Base-by-base conservation (phyloP, 768 basidiomycete genomes). In the Dendrothele bispora region DNA sequence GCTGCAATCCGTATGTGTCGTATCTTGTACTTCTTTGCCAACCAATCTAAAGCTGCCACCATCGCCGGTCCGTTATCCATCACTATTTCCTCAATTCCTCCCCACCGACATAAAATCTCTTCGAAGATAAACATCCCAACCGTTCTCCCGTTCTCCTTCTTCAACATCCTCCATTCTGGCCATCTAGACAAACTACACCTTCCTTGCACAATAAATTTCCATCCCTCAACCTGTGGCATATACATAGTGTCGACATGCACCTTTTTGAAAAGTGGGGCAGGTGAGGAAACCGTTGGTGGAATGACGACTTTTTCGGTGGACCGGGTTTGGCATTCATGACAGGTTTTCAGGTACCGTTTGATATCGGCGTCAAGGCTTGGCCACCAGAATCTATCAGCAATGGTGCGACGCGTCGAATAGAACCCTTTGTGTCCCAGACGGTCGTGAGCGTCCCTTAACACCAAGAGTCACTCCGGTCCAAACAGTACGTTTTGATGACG, bases 31-130 rank as follows among this genome's bases (percentile, higher is more conserved):
- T n/a, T n/a, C n/a, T n/a, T n/a, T n/a, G n/a, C n/a, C 1, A 63
- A 37, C 21, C 38, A 39, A 2, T 51, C 49, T 10, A 59, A 21
- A 3, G 62, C 70, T 2, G 56, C 53, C 2, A 68, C 39, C 29
- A 69, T 62, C 0, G 61, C 61, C 0, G 63, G 50, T 0, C 69
- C 61, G 51, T 72, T 72, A 51, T 75, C 72, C 0, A 69, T 71
- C 0, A 74, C 61, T 3, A 77, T 64, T 26, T 71, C 64, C 3
- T 48, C 49, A 0, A 74, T 22, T 0, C 59, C 57, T 7, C 73
- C 73, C 61, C 61, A 68, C 30, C 49, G 38, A 40, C 59, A 61
- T 14, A 53, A 30, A 39, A 53, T 39, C 21, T 54, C 30, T 24
- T 48, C 27, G 12, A 42, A 41, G 26, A 48, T n/a, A 18, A 39